These are phyloP conservation scores for Polyporus arcularius DNA, from an alignment of 768 basidiomycete species.

Conservation along the genomic window DNA sequence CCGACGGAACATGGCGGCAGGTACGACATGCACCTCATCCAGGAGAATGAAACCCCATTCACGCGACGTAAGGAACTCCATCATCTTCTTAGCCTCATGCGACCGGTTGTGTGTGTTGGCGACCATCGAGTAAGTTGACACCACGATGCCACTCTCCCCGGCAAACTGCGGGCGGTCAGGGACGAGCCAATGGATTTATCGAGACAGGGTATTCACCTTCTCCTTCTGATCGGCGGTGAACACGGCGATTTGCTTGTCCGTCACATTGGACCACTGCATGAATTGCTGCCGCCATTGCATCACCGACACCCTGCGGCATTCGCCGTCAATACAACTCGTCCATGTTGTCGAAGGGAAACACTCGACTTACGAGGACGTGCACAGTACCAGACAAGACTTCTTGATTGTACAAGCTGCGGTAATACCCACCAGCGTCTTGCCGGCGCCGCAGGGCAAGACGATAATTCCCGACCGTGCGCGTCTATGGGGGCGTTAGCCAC, in stretches of 20 bases:
- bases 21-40: slow-evolving; percentile 98
- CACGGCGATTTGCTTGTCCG: slow-evolving; percentile 93
- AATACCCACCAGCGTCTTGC: slow-evolving; percentile 99
- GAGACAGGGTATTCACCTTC: slow-evolving; percentile 54
- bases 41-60: slow-evolving; percentile 99
- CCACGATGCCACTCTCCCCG: slow-evolving; percentile 95
- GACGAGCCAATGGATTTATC: not conserved
- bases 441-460: slow-evolving; percentile 96
- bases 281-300: slow-evolving; percentile 99
- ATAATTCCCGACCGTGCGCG: slow-evolving; percentile 98
- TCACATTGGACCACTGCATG: slow-evolving; percentile 98
- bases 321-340: not conserved
- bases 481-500: slow-evolving; percentile 42
- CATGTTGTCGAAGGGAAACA: not conserved
- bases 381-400: slow-evolving; percentile 96
- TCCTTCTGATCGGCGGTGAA: slow-evolving; percentile 99
- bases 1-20: slow-evolving; percentile 96
- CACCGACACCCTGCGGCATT: slow-evolving; percentile 69
- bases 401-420: slow-evolving; percentile 99
- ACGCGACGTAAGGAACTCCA: slow-evolving; percentile 97
- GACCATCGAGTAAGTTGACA: slow-evolving; percentile 99
- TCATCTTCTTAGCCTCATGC: slow-evolving; percentile 99
- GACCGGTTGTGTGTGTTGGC: slow-evolving; percentile 98
- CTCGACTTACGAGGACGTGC: slow-evolving; percentile 88
- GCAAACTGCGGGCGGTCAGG: slow-evolving; percentile 66